These are phyloP conservation scores for Pseudozyma tsukubaensis DNA, from an alignment of 1,284 basidiomycete genomes.

Conservation along the genomic window DNA sequence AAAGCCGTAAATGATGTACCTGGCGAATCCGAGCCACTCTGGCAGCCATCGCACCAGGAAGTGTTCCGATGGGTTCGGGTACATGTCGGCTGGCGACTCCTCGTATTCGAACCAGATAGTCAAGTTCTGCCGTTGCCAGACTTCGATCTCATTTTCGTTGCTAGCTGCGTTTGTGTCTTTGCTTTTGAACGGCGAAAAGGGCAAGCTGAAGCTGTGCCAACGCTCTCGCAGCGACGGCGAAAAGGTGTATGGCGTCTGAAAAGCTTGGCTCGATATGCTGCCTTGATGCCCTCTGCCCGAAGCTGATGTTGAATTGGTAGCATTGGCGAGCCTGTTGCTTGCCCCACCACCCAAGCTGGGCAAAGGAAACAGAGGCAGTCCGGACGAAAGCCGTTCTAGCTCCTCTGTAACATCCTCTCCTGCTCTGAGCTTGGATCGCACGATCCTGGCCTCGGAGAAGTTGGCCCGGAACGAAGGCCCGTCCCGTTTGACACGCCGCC, in stretches of 20 bases:
- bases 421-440: slow-evolving; percentile 20
- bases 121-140: slow-evolving; percentile 37
- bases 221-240: slow-evolving; percentile 28
- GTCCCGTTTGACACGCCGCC: slow-evolving; percentile 21
- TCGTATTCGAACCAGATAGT: slow-evolving; percentile 33
- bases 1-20: slow-evolving; percentile 31
- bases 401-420: slow-evolving; percentile 30
- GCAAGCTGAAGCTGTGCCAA: slow-evolving; percentile 20
- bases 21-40: slow-evolving; percentile 37
- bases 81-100: slow-evolving; percentile 17
- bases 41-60: slow-evolving; percentile 33
- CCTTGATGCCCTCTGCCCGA: neutral
- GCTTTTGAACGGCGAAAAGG: slow-evolving; percentile 14
- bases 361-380: slow-evolving; percentile 26
- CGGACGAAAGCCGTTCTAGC: slow-evolving; percentile 31
- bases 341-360: slow-evolving; percentile 2
- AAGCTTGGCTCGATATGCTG: neutral
- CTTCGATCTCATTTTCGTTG: slow-evolving; percentile 6
- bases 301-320: neutral
- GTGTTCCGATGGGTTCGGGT: slow-evolving; percentile 17
- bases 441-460: slow-evolving; percentile 23
- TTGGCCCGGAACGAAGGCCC: slow-evolving; percentile 25
- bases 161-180: slow-evolving; percentile 4
- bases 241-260: slow-evolving; percentile 23
- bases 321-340: neutral